phyloP scores from a whole-genome alignment of 2,329 filamentous ascomycete species.

The Fusarium sp. region DNA sequence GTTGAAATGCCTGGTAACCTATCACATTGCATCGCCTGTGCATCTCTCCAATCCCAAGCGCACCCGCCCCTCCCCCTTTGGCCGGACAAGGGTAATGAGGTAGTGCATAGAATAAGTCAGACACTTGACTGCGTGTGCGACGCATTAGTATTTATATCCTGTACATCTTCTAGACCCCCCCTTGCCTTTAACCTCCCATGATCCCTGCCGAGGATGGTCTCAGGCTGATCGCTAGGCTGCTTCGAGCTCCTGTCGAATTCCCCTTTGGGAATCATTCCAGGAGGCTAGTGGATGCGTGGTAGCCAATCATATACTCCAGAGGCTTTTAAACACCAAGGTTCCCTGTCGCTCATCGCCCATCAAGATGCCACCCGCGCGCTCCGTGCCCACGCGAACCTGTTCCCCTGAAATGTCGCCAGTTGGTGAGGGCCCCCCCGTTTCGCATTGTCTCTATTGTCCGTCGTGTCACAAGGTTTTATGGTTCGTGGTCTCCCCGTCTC shows the following conservation, averaged over 20 bases:
- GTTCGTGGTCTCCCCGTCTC: neutral
- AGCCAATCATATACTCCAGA: constrained; percentile 16
- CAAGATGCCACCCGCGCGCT: neutral
- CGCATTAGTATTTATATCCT: constrained; percentile 27
- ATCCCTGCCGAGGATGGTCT: constrained; percentile 29
- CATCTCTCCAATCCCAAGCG: constrained; percentile 30
- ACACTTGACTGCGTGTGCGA: neutral
- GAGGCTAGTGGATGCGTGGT: neutral
- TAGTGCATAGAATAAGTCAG: constrained; percentile 15
- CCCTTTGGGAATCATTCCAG: constrained; percentile 8
- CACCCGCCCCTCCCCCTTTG: constrained; percentile 28
- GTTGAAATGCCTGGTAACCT: constrained; percentile 20
- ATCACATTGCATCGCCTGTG: constrained; percentile 13
- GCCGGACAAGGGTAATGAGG: constrained; percentile 11
- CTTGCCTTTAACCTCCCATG: neutral
- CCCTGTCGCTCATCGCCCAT: constrained; percentile 18
- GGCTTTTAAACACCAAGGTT: constrained; percentile 4
- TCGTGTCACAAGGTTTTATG: constrained; percentile 10
- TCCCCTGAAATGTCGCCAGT: constrained; percentile 22
- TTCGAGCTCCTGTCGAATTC: constrained; percentile 3
- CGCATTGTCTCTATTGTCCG: constrained; percentile 15
- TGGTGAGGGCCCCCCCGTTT: neutral
- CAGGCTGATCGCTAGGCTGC: constrained; percentile 31
- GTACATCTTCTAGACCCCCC: neutral
- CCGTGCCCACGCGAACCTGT: constrained; percentile 13